These are phyloP conservation scores for Metrosideros polymorpha DNA, from an alignment of 441 rosid species.

Conservation along the genomic window DNA sequence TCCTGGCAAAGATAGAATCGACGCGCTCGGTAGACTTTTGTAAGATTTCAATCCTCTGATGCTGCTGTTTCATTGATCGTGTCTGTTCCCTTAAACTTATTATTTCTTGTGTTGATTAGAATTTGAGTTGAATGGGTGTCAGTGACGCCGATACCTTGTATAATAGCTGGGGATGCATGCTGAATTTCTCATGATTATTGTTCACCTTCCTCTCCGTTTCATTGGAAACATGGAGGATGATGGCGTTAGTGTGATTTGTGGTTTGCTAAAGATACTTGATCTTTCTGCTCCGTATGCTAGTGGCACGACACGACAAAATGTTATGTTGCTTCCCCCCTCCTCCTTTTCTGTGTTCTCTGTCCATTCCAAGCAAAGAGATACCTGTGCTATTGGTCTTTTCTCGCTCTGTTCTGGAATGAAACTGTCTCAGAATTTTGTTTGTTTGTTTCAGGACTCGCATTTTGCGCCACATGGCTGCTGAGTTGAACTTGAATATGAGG, in stretches of 20 bases:
- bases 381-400: background rate
- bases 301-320: background rate
- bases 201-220: background rate
- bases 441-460: slow-evolving; percentile 47
- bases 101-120: background rate
- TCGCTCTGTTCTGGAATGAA: background rate
- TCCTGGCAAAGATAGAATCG: slow-evolving; percentile 47
- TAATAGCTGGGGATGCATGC: background rate
- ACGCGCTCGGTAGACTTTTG: slow-evolving; percentile 89
- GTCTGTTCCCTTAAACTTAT: background rate
- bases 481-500: slow-evolving; percentile 60
- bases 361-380: background rate
- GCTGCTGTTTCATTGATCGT: background rate
- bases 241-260: background rate
- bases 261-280: background rate
- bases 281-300: background rate
- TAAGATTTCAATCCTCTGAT: slow-evolving; percentile 13
- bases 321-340: background rate
- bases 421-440: background rate
- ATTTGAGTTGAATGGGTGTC: background rate
- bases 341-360: background rate
- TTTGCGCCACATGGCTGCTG: slow-evolving; percentile 72
- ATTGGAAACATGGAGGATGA: background rate
- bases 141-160: background rate
- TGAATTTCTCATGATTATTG: background rate